These are phyloP conservation scores for Eurotiales sp. DNA, from an alignment of 2,329 filamentous ascomycete species.

Conservation along the genomic window DNA sequence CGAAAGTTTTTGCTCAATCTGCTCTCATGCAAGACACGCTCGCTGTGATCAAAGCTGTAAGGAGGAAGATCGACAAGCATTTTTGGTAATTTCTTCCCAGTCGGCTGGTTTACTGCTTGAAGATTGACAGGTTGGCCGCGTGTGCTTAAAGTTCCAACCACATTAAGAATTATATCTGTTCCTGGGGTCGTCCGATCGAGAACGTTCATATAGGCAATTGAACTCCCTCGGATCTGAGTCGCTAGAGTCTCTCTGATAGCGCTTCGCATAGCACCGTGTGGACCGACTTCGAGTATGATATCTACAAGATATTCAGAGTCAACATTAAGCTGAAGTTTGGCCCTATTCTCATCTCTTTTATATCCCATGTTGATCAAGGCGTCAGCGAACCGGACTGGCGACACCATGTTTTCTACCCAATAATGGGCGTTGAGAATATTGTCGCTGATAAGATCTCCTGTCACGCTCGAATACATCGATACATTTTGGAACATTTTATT, in stretches of 20 bases:
- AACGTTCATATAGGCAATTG: constrained; percentile 22
- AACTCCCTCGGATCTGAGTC: constrained; percentile 9
- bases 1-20: constrained; percentile 27
- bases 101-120: constrained; percentile 22
- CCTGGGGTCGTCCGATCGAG: constrained; percentile 24
- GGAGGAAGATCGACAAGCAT: constrained; percentile 25
- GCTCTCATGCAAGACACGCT: constrained; percentile 23
- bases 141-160: constrained; percentile 20
- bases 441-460: constrained; percentile 18
- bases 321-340: constrained; percentile 7
- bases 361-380: constrained; percentile 19
- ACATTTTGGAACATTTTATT: constrained; percentile 16
- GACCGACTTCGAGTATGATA: constrained; percentile 29
- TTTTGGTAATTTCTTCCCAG: constrained; percentile 4
- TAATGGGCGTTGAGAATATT: constrained; percentile 20
- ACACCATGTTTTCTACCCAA: constrained; percentile 32
- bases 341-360: not conserved
- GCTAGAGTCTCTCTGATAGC: constrained; percentile 26
- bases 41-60: constrained; percentile 28
- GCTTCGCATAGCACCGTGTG: constrained; percentile 28
- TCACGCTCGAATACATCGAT: constrained; percentile 25
- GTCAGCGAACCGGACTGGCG: constrained; percentile 26
- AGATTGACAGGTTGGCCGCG: constrained; percentile 22
- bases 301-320: constrained; percentile 12
- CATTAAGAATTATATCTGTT: constrained; percentile 18